These are phyloP conservation scores for Orychophragmus violaceus DNA, from an alignment of 345 rosid species.

Conservation along the genomic window DNA sequence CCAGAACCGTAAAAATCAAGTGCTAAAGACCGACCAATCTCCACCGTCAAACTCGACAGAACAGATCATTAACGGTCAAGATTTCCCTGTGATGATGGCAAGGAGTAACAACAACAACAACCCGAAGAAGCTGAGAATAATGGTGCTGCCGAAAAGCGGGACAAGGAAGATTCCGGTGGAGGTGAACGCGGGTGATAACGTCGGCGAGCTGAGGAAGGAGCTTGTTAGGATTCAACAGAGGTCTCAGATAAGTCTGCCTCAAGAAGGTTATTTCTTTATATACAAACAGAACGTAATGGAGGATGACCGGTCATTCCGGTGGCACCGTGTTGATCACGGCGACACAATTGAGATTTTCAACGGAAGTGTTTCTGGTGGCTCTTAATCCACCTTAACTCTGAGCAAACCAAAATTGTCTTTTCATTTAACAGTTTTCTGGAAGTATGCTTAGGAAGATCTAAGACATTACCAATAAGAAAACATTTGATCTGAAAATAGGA, in stretches of 20 bases:
- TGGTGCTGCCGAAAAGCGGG: conserved; percentile 48
- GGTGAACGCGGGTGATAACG: conserved; percentile 53
- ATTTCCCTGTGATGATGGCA: neutral
- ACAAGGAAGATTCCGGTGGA: conserved; percentile 66
- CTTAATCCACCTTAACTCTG: neutral
- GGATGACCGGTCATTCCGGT: conserved; percentile 66
- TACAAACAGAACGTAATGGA: conserved; percentile 75
- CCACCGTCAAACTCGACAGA: neutral
- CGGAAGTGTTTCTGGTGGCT: conserved; percentile 23
- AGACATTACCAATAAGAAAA: neutral
- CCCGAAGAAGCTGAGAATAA: conserved; percentile 49
- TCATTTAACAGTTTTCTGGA: neutral
- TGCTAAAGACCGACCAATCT: neutral
- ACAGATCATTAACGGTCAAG: neutral
- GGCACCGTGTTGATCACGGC: conserved; percentile 64
- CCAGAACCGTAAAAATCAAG: neutral
- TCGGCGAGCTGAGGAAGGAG: conserved; percentile 68
- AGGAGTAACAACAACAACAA: conserved; percentile 7
- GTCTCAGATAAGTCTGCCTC: conserved; percentile 45
- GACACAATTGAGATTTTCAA: conserved; percentile 66
- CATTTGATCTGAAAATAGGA: neutral
- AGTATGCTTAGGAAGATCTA: neutral
- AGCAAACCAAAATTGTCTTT: neutral
- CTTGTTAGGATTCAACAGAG: conserved; percentile 52
- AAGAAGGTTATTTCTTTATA: conserved; percentile 73